A percentile compares a stretch with the other conserved stretches of the same genome.
phyloP scores from a whole-genome alignment of 306 rosid genomes.

The Cicer pinnatifidum region DNA sequence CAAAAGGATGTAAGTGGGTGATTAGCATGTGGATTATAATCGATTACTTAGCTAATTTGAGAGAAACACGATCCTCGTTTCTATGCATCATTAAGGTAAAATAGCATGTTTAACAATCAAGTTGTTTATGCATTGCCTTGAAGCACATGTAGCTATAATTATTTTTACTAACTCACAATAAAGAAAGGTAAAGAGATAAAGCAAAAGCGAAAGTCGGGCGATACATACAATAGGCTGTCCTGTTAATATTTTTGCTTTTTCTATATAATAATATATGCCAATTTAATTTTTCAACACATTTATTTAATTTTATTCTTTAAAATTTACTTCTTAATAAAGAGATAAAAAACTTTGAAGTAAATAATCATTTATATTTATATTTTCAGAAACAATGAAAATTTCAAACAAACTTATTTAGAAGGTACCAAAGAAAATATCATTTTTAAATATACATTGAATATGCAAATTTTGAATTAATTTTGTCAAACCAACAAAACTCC shows the following conservation, averaged over 20 bases:
- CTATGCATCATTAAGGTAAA: conserved; percentile 23
- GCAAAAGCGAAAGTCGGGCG: conserved; percentile 31
- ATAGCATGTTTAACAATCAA: conserved; percentile 37
- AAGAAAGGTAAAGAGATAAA: conserved; percentile 50
- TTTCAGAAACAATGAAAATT: no score
- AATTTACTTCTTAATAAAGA: no score
- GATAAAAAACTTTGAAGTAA: no score
- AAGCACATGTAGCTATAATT: conserved; percentile 56
- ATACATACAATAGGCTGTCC: conserved; percentile 38
- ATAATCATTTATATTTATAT: no score
- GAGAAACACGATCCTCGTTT: conserved; percentile 51
- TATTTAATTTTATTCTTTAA: no score
- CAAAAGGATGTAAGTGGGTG: conserved; percentile 46
- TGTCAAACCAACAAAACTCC: no score
- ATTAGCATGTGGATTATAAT: conserved; percentile 67
- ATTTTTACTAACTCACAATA: conserved; percentile 43
- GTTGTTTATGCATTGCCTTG: conserved; percentile 45
- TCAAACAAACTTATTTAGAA: no score
- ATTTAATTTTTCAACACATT: no score
- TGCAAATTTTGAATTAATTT: no score
- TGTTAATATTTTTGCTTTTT: conserved; percentile 12
- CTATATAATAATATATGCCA: not conserved
- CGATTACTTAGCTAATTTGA: conserved; percentile 40
- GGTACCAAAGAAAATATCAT: no score
- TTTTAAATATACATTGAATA: no score